A percentile compares a stretch with the other conserved stretches of the same genome.
These are phyloP conservation scores for Scenedesmus sp. DNA, from an alignment of 163 green algal species.

Conservation along the genomic window DNA sequence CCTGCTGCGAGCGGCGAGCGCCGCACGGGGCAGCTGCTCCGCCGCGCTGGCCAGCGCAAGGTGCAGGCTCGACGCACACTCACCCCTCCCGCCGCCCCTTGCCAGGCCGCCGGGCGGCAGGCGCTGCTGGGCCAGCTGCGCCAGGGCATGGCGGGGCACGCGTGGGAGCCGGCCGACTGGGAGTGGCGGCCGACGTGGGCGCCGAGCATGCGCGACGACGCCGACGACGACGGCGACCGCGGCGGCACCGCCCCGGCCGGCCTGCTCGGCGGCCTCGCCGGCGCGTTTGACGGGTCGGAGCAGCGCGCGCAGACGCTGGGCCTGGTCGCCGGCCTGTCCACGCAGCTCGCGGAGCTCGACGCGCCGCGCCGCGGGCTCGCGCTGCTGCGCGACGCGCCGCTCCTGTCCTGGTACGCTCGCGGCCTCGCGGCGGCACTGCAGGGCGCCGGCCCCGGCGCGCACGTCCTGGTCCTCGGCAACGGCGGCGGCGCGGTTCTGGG, in stretches of 20 bases:
- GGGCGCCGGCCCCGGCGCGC: background rate
- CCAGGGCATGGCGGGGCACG: slow-evolving; percentile 29
- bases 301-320: background rate
- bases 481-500: slow-evolving; percentile 61
- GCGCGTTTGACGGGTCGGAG: too few species aligned
- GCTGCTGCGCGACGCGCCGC: background rate
- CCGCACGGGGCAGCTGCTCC: background rate
- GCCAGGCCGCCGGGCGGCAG: background rate
- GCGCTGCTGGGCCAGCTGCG: slow-evolving; percentile 35
- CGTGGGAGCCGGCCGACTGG: slow-evolving; percentile 45
- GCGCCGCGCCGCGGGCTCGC: slow-evolving; percentile 1
- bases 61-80: background rate
- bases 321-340: background rate
- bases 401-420: slow-evolving; percentile 20
- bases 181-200: slow-evolving; percentile 41
- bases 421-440: background rate
- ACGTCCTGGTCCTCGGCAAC: slow-evolving; percentile 59
- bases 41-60: background rate
- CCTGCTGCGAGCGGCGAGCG: background rate
- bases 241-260: too few species aligned
- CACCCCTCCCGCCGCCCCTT: too few species aligned
- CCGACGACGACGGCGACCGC: background rate
- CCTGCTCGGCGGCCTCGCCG: too few species aligned
- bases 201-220: slow-evolving; percentile 14
- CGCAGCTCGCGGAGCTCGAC: slow-evolving; percentile 30